Percentiles rank a stretch among this genome's conserved stretches.
phyloP scores from a whole-genome alignment of 2,329 filamentous ascomycete species.

The Calonectria crousiana region DNA sequence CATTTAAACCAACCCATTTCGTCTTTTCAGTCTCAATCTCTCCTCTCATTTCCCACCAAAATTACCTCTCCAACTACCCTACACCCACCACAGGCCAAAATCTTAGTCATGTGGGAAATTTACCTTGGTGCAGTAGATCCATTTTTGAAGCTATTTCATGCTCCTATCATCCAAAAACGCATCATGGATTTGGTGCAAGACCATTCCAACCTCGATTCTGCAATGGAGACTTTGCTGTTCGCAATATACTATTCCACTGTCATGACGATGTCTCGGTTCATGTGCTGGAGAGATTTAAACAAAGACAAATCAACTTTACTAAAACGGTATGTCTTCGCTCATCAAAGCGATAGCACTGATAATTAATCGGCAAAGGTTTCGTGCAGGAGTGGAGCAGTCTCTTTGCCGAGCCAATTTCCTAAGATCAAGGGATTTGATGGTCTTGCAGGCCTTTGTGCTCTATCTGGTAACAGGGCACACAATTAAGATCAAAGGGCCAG shows the following conservation, averaged over 20 bases:
- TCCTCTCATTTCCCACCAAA: neutral
- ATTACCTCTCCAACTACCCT: neutral
- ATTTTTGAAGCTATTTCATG: constrained; percentile 29
- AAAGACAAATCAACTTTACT: constrained; percentile 9
- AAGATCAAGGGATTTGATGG: constrained; percentile 20
- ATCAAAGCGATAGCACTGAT: neutral
- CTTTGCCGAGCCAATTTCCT: constrained; percentile 23
- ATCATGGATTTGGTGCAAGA: constrained; percentile 3
- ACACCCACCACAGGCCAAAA: constrained; percentile 8
- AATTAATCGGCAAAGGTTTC: neutral
- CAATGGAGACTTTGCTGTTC: constrained; percentile 28
- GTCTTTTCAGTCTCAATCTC: neutral
- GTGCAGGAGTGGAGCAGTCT: constrained; percentile 10
- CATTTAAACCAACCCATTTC: neutral
- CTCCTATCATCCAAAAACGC: constrained; percentile 20
- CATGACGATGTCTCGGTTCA: constrained; percentile 8
- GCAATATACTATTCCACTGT: constrained; percentile 29
- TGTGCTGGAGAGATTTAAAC: constrained; percentile 17
- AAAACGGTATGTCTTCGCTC: neutral
- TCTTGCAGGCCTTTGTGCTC: constrained; percentile 31
- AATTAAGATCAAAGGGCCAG: no score
- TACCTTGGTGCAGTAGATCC: constrained; percentile 31
- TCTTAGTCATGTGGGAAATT: constrained; percentile 25
- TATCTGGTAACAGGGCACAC: constrained; percentile 25
- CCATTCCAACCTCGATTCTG: constrained; percentile 1